These are phyloP conservation scores for Apophysomyces ossiformis DNA, from an alignment of 371 early-diverging fungal species.

Conservation along the genomic window DNA sequence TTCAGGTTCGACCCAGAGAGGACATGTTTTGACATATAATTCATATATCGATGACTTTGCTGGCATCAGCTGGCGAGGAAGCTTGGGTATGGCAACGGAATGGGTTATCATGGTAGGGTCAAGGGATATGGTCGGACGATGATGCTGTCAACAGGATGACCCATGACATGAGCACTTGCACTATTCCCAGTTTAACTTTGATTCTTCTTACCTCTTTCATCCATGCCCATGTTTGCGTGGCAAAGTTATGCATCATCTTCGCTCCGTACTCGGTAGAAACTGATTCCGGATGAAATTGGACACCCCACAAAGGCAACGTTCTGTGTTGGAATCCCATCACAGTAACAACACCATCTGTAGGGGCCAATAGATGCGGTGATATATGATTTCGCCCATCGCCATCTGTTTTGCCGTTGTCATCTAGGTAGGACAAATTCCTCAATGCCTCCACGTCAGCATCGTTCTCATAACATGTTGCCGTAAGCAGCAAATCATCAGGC, in stretches of 20 bases:
- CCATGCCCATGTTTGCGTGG: constrained; percentile 51
- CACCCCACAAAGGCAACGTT: constrained; percentile 80
- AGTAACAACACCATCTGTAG: constrained; percentile 28
- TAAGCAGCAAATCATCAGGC: constrained; percentile 56
- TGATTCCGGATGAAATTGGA: constrained; percentile 98
- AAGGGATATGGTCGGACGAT: constrained; percentile 11
- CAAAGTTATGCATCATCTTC: constrained; percentile 77
- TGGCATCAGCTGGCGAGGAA: constrained; percentile 4
- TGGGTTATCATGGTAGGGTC: constrained; percentile 4
- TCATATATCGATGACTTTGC: constrained; percentile 6
- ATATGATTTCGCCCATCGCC: constrained; percentile 27
- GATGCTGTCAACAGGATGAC: constrained; percentile 9
- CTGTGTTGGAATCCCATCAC: constrained; percentile 87
- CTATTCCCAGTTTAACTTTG: background rate
- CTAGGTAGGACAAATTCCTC: constrained; percentile 32
- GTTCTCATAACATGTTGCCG: constrained; percentile 62
- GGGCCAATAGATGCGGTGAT: constrained; percentile 21
- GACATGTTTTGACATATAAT: constrained; percentile 19
- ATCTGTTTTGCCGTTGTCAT: constrained; percentile 24
- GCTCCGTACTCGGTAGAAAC: constrained; percentile 84
- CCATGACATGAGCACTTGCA: too few species aligned
- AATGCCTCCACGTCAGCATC: constrained; percentile 51
- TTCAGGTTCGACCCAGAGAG: constrained; percentile 37
- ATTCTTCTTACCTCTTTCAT: constrained; percentile 28
- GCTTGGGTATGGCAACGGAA: constrained; percentile 19